Conservation (phyloP, 2,329 filamentous ascomycete species). For the Rugonectria rugulosa region DNA sequence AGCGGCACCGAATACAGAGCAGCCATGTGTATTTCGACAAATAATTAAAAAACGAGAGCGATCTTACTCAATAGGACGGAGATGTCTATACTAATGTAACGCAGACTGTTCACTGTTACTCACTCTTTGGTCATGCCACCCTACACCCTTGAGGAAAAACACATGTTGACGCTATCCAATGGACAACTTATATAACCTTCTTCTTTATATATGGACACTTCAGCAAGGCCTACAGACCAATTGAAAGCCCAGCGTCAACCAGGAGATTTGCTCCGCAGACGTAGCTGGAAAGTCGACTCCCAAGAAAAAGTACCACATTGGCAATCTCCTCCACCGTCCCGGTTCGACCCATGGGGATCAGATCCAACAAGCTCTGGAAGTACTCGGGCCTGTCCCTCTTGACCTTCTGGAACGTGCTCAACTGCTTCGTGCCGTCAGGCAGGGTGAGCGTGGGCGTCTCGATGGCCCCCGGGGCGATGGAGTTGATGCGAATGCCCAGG, state of each 20-base stretch:
- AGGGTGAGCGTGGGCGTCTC: constrained; percentile 21
- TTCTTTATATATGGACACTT: not conserved
- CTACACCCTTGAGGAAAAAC: no score
- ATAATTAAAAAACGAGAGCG: no score
- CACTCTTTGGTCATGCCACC: no score
- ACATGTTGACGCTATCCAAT: no score
- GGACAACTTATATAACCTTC: no score
- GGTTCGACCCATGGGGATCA: constrained; percentile 23
- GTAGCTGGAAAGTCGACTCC: constrained; percentile 31
- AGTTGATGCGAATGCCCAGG: constrained; percentile 35
- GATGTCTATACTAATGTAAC: no score
- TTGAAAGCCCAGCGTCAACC: constrained; percentile 33
- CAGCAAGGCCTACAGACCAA: not conserved
- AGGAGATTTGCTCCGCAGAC: constrained; percentile 30
- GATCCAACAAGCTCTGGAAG: constrained; percentile 7
- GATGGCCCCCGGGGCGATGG: constrained; percentile 30
- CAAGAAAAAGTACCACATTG: constrained; percentile 35
- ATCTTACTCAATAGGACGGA: no score
- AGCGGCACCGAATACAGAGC: no score
- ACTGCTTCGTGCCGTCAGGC: constrained; percentile 31
- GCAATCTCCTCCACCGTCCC: constrained; percentile 33
- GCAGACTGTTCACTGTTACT: no score
- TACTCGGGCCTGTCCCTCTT: constrained; percentile 17
- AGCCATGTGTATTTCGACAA: no score
- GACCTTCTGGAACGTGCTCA: constrained; percentile 25